A percentile compares a stretch with the other conserved stretches of the same genome.
Conservation (phyloP, 768 basidiomycete species). For the Russula virescens region DNA sequence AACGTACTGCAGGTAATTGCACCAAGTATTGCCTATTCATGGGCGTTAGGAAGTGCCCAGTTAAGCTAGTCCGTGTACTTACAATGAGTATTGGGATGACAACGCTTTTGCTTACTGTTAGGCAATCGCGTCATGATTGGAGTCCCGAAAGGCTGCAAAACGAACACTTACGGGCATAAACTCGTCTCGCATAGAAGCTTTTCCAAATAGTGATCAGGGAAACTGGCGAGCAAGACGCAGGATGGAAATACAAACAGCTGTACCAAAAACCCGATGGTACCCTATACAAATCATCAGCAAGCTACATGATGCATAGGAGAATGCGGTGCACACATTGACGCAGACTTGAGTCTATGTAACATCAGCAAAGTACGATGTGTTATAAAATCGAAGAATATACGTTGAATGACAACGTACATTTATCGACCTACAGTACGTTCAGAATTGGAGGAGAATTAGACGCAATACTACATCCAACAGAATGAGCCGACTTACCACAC, state of each 20-base stretch:
- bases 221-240: not conserved
- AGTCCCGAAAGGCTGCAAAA: not conserved
- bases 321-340: not conserved
- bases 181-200: conserved; percentile 10
- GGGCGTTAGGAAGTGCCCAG: not conserved
- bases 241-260: not conserved
- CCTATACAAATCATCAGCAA: not conserved
- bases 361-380: conserved; percentile 16
- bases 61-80: not conserved
- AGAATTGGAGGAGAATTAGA: not conserved
- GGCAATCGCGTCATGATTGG: not conserved
- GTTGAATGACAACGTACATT: conserved; percentile 20
- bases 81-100: conserved; percentile 1
- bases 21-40: conserved; percentile 30
- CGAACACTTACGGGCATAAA: not conserved
- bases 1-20: conserved; percentile 39
- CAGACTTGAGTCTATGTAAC: not conserved
- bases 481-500: conserved; percentile 35
- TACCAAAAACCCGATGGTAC: not conserved
- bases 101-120: not conserved
- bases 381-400: conserved; percentile 8
- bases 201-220: not conserved
- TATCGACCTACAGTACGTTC: conserved; percentile 21
- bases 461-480: not conserved
- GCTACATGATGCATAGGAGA: not conserved